These are phyloP conservation scores for Claviceps citrina DNA, from an alignment of 2,329 filamentous ascomycete genomes.

Conservation along the genomic window DNA sequence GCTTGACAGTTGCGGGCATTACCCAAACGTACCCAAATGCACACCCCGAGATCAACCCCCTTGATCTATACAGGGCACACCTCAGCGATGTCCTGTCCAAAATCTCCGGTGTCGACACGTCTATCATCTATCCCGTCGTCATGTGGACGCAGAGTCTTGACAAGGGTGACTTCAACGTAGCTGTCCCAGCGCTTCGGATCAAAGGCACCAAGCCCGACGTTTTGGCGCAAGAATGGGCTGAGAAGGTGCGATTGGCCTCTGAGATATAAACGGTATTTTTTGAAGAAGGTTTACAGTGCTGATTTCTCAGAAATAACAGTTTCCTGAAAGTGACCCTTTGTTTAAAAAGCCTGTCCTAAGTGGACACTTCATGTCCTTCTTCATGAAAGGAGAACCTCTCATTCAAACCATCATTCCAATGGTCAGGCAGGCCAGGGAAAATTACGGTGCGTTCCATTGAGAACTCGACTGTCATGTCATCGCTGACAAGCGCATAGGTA, in stretches of 20 bases:
- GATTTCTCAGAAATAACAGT: conserved; percentile 26
- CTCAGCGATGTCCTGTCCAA: conserved; percentile 52
- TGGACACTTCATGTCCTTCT: conserved; percentile 63
- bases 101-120: conserved; percentile 53
- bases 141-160: conserved; percentile 68
- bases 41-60: conserved; percentile 55
- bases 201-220: conserved; percentile 54
- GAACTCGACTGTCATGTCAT: no score
- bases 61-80: conserved; percentile 67
- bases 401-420: conserved; percentile 51
- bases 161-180: conserved; percentile 67
- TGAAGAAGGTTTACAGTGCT: background rate
- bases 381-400: conserved; percentile 57
- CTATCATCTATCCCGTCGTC: conserved; percentile 59
- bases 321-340: conserved; percentile 59
- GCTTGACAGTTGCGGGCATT: conserved; percentile 5
- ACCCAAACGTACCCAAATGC: conserved; percentile 32
- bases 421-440: conserved; percentile 44
- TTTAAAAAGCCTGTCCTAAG: conserved; percentile 53
- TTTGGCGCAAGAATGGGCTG: conserved; percentile 45
- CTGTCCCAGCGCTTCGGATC: conserved; percentile 64
- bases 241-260: conserved; percentile 31
- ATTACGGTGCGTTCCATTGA: conserved; percentile 24
- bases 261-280: background rate
- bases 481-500: conserved; percentile 29